Percentiles rank a stretch among this genome's conserved stretches.
Conservation (phyloP, 2,329 filamentous ascomycete genomes). For the Chrysoporthe austroafricana region DNA sequence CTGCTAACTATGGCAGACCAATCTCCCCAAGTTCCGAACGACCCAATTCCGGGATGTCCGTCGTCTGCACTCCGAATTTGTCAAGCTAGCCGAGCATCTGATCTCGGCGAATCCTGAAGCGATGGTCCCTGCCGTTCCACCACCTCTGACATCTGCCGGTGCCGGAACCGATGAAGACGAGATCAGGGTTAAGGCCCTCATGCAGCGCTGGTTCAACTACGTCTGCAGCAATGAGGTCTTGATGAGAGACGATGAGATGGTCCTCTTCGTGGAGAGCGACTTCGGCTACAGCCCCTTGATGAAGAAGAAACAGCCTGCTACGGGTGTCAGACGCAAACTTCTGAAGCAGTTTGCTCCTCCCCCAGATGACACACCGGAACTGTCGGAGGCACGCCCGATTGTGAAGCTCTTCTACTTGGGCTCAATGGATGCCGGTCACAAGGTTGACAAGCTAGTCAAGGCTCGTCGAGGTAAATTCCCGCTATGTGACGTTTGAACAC, state of each 20-base stretch:
- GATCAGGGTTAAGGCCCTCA: conserved; percentile 78
- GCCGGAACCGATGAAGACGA: conserved; percentile 97
- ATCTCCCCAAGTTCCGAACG: conserved; percentile 96
- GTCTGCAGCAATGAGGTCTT: conserved; percentile 91
- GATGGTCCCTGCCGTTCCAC: conserved; percentile 90
- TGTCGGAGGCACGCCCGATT: conserved; percentile 84
- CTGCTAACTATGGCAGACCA: conserved; percentile 67
- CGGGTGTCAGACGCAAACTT: conserved; percentile 90
- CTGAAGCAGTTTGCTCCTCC: conserved; percentile 98
- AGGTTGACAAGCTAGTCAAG: conserved; percentile 93
- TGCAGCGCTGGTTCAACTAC: conserved; percentile 95
- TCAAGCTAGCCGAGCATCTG: conserved; percentile 93
- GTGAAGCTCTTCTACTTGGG: conserved; percentile 97
- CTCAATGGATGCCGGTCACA: conserved; percentile 96
- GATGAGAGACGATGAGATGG: conserved; percentile 94
- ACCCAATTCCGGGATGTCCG: conserved; percentile 98
- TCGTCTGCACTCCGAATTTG: conserved; percentile 91
- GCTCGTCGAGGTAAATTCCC: conserved; percentile 74
- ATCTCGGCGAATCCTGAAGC: conserved; percentile 98
- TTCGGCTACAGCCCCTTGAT: conserved; percentile 97
- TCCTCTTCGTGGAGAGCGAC: conserved; percentile 98
- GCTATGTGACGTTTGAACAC: background rate
- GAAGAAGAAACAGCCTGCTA: conserved; percentile 94
- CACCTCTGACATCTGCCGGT: conserved; percentile 91
- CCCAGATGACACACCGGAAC: conserved; percentile 93